Base-by-base conservation (phyloP, 257 asterid genomes). In the Lycium barbarum region DNA sequence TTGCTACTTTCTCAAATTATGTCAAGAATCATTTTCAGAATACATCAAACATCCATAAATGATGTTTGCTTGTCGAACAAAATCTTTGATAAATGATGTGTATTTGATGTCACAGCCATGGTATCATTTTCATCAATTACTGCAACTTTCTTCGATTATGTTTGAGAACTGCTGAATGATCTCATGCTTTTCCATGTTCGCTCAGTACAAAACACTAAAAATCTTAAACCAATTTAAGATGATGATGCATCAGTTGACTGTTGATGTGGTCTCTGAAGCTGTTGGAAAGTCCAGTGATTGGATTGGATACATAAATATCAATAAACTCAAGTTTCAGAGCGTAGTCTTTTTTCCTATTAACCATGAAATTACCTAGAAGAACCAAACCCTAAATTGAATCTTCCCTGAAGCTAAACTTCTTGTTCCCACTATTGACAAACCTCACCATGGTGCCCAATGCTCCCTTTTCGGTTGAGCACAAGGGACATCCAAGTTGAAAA, bases 321-420 rank as follows among this genome's bases (percentile, higher is more conserved):
- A 74, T 74, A 20, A 49, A 74, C 20, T 49, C 40, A 47, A 74
- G 61, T 74, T 73, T 74, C 81, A 74, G 20, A 74, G 61, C 22
- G 1, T 74, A 74, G n/a, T 49, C 7, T 12, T 11, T 74, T 47
- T 12, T 12, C 61, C 81, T 74, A 74, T 49, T 74, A 12, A 22
- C 36, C 61, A 47, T 73, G 9, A 73, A 47, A 20, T 51, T 73
- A 73, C 61, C 81, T 36, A 49, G 62, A 74, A 74, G 8, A 7
- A 20, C 40, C 2, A 3, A 47, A 55, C 61, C 59, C 81, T 20
- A 45, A 47, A 10, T 68, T 73, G 17, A 47, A 20, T 22, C 40
- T 73, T 73, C 47, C 80, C 80, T 73, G 59, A 47, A 73, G 59
- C 80, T 73, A 73, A 73, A 73, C 59, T 47, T 73, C 17, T 45